Evolutionary conservation across 2,329 filamentous ascomycete genomes (phyloP), one percentile per base, ranked within the genome.

Genomic region (Botrytis galanthina): DNA sequence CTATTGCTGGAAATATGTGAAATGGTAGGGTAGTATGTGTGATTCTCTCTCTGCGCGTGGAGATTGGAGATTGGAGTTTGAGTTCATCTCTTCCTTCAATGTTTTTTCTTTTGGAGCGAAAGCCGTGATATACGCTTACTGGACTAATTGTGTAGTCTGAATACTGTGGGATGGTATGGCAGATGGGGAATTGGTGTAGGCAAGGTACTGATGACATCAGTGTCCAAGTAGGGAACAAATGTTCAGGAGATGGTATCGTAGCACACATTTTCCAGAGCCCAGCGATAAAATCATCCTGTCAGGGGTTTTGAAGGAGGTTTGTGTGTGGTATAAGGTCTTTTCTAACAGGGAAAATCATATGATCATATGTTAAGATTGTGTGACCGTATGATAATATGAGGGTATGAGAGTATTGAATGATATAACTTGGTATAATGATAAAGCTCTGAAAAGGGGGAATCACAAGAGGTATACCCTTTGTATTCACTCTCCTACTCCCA

Each of bases 51-150:
- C 48, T 51, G 26, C 9, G 3, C 12, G 48, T 16, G 5, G 12
- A 51, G 26, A 51, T 14, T 51, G 26, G 26, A 51, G 26, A 16
- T 14, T n/a, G 26, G 26, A 1, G 12, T 16, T 14, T 2, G 12
- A 51, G 26, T 57, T 3, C n/a, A 16, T 29, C 1, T 57, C 6
- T 51, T 16, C 8, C 20, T 22, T 39, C 3, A 22, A 26, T 3
- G 7, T 3, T 29, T 46, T 4, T 3, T 46, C 18, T 12, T 9
- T 16, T 14, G 14, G 1, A 22, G 26, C 1, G 51, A 57, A 14
- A 68, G 0, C 2, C 4, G 37, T 12, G 10, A 2, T 29, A 1
- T 7, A 2, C 29, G 39, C 18, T 42, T 29, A 3, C 20, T 7
- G 14, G 9, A 14, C 4, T 16, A 32, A 57, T 8, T 16, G 5